Base-by-base conservation (phyloP, 1,139 yeast genomes). In the Martiniozyma asiatica region DNA sequence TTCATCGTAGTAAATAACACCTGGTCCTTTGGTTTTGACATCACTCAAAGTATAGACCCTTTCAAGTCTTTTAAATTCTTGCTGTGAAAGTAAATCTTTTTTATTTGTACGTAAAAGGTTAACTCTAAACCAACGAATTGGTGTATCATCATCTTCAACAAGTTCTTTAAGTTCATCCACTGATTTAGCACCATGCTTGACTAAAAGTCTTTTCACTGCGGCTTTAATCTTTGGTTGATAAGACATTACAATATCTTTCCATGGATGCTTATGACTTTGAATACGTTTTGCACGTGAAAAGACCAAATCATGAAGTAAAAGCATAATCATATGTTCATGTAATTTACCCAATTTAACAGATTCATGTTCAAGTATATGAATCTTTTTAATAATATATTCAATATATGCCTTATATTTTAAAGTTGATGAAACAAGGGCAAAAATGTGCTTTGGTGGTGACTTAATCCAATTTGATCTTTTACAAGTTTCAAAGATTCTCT, bases 101-200 rank as follows among this genome's bases (percentile, higher is more conserved):
- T 49, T 53, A 1, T 63, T 47, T 3, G 59, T 57, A 39, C 65
- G 65, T 32, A 81, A 62, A 1, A 77, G 62, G 45, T 85, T 85
- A 20, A 76, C 68, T 31, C 97, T 60, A 41, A 87, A 68, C 97
- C 97, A 87, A 38, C 97, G 59, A 1, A 87, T 74, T 0, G 96
- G 96, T 0, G 94, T 73, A 37, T 70, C 74, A 48, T 77, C 87
- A 8, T 55, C 66, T 19, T 71, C 68, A 25, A 74, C 73, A 26
- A 68, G 50, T 6, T 33, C 26, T n/a, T n/a, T n/a, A n/a, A n/a
- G n/a, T 22, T 61, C 71, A 20, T 54, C 58, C 25, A 69, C 54
- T 11, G 63, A 60, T 25, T 60, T 59, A 8, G 73, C 76, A 38
- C 71, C 71, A 44, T 75, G 66, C 42, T 74, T 76, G 43, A 87